phyloP scores from a whole-genome alignment of 345 rosid species.

The Lepidium aucheri region DNA sequence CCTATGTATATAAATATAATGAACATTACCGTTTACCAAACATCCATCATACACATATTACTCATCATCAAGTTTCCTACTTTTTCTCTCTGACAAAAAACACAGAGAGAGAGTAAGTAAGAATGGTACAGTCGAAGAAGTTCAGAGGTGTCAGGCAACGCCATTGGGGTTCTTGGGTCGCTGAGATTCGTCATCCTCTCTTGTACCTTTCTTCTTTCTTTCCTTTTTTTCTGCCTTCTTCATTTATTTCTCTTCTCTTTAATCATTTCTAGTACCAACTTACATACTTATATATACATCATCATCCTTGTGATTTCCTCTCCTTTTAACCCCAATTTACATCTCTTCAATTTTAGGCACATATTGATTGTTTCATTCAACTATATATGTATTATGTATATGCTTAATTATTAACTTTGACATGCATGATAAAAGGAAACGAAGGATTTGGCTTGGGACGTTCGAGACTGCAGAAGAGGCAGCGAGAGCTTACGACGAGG shows the following conservation, averaged over 20 bases:
- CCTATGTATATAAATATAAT: slow-evolving; percentile 24
- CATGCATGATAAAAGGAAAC: slow-evolving; percentile 39
- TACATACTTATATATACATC: not conserved
- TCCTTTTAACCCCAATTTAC: not conserved
- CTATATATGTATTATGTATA: too few species aligned
- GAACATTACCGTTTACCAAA: slow-evolving; percentile 25
- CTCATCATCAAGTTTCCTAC: slow-evolving; percentile 15
- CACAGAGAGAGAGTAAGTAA: slow-evolving; percentile 22
- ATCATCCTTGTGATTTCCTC: not conserved
- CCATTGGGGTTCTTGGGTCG: slow-evolving; percentile 91
- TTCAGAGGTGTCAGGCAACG: slow-evolving; percentile 93
- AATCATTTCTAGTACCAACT: slow-evolving; percentile 7
- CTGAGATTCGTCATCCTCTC: slow-evolving; percentile 83
- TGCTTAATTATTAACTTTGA: not conserved
- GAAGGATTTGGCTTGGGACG: slow-evolving; percentile 84
- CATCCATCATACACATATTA: slow-evolving; percentile 25
- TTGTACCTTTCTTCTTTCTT: slow-evolving; percentile 38
- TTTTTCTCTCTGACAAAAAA: slow-evolving; percentile 25
- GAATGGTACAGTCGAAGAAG: slow-evolving; percentile 78
- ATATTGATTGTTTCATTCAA: too few species aligned
- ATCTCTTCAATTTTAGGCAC: too few species aligned
- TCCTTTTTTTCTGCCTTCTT: slow-evolving; percentile 5
- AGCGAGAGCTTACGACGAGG: slow-evolving; percentile 70
- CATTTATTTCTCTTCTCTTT: slow-evolving; percentile 9
- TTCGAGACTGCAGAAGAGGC: slow-evolving; percentile 73